Base-by-base conservation (phyloP, 306 rosid species). In the Oemleria cerasiformis region DNA sequence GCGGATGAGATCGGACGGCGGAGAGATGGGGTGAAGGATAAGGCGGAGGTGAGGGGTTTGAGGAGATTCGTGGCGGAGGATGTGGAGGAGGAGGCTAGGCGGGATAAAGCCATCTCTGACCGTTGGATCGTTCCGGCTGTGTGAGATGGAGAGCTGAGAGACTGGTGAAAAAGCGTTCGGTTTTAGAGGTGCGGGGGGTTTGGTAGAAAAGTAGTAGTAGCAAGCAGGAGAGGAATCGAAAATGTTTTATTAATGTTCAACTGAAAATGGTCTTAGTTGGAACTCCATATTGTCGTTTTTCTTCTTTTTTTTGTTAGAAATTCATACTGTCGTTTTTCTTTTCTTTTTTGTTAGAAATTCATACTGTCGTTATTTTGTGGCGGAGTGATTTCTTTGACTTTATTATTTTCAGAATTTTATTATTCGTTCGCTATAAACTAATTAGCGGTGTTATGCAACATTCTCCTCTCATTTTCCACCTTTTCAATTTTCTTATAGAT, bases 81-180 rank as follows among this genome's bases (percentile, higher is more conserved):
- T 17, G 36, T 1, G 3, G 66, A 58, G 9, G 87, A 84, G 39
- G 88, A 79, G 12, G 96, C 68, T 20, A 83, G 8, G 69, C 78
- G 96, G 20, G 82, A 76, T 5, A 84, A 75, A 61, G 94, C 83
- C 98, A 93, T 93, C 17, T 38, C 74, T 40, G 84, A 73, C 55
- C 68, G 88, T 25, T 60, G 21, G 73, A 58, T 34, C 38, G 53
- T 10, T 42, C 55, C 59, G 60, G 68, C 54, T 20, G 51, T 15
- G 19, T 16, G 39, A 5, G 53, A 69, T 12, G 16, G 67, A 12
- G 49, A 63, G 49, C 4, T 20, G 16, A 14, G 53, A 69, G 45
- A 70, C 13, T 2, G 55, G 59, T 4, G 20, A 9, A 40, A 36
- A 14, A 17, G 30, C 4, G 7, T 16, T 44, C 14, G 30, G 4